Evolutionary conservation across 306 rosid species (phyloP), one percentile per base, ranked within the genome.

Genomic region (Abrus pulchellus): DNA sequence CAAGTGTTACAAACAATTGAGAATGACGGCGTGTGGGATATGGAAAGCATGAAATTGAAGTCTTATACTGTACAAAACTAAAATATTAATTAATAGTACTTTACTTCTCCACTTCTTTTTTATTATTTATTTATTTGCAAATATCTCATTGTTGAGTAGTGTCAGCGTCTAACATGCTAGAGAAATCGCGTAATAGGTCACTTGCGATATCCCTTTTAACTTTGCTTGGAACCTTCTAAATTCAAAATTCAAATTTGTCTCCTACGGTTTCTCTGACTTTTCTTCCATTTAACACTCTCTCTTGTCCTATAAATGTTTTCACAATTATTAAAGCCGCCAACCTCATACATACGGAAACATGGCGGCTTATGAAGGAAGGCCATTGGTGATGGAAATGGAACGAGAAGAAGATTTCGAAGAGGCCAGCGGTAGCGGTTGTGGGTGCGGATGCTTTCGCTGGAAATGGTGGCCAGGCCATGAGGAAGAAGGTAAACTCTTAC

Each of bases 371-470:
- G 85, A 86, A 70, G 81, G 80, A 57, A 76, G 78, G 67, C 84
- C 91, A 62, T 34, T 88, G 61, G 68, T 29, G 60, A 73, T 79
- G 87, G 83, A 78, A 66, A 57, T 83, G 68, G 77, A 75, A 1
- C 52, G 45, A 1, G 83, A 75, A 5, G 85, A 82, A 14, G 79
- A 75, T 76, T 68, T 38, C 0, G 90, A 86, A 61, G 89, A 86
- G 3, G 27, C 60, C 1, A 41, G 81, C 32, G 70, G 83, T 4
- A 65, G 73, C 12, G 82, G 89, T 30, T 84, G 89, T 14, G 83
- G 88, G 34, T 89, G 93, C 8, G 83, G 87, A 6, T 91, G 97
- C 56, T 83, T 85, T 34, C 29, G 77, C 5, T 69, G 79, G 70
- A 45, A 77, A 4, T 79, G 84, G 88, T 30, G 87, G 73, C 77